These are phyloP conservation scores for Pseudogymnoascus sp. DNA, from an alignment of 2,329 filamentous ascomycete species.

Conservation along the genomic window DNA sequence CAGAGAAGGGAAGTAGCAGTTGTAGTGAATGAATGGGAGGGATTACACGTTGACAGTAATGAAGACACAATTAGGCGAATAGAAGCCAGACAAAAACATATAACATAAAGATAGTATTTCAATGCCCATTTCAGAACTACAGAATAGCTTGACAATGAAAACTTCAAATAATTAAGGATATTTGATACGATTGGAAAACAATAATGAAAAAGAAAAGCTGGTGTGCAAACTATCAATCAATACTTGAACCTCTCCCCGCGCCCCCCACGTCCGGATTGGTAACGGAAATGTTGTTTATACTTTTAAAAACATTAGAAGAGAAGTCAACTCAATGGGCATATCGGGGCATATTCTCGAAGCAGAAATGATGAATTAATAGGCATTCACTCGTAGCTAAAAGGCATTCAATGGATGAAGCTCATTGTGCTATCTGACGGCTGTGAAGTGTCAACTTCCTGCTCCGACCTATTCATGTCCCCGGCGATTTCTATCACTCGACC, in stretches of 20 bases:
- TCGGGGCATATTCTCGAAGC: slow-evolving; percentile 1
- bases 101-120: background rate
- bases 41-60: background rate
- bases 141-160: background rate
- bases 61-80: background rate
- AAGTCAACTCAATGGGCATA: slow-evolving; percentile 6
- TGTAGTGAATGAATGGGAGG: background rate
- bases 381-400: slow-evolving; percentile 10
- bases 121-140: background rate
- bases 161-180: background rate
- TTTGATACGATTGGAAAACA: background rate
- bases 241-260: background rate
- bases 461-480: slow-evolving; percentile 37
- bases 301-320: background rate
- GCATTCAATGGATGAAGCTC: slow-evolving; percentile 26
- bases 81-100: background rate
- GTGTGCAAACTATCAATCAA: background rate
- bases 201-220: background rate
- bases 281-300: background rate
- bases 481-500: slow-evolving; percentile 42
- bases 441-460: slow-evolving; percentile 35
- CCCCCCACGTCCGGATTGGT: background rate
- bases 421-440: slow-evolving; percentile 31
- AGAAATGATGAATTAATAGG: slow-evolving; percentile 8
- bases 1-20: background rate